Evolutionary conservation across 2,329 filamentous ascomycete genomes (phyloP).

Genomic region (Aspergillus intermedius): DNA sequence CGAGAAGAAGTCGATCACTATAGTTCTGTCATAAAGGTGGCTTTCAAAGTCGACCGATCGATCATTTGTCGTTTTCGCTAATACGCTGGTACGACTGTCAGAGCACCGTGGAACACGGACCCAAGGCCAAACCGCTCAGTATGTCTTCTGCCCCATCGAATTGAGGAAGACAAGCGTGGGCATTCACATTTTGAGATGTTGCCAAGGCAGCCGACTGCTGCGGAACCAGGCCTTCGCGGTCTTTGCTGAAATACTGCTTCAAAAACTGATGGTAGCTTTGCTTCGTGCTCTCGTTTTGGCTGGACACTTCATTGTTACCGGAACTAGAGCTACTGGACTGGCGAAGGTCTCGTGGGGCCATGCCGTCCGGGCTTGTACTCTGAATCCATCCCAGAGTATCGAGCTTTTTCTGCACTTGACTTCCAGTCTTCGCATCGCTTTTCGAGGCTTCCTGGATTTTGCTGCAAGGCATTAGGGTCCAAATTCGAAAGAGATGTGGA

Average conservation of each 20-base stretch:
- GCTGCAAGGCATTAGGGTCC: not conserved
- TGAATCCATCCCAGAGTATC: slow-evolving; percentile 3
- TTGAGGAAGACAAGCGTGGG: slow-evolving; percentile 22
- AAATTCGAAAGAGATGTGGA: not conserved
- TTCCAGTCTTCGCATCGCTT: not conserved
- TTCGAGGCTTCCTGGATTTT: not conserved
- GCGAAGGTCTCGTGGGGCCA: not conserved
- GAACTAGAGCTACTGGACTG: not conserved
- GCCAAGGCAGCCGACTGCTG: slow-evolving; percentile 23
- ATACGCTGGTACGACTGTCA: no score
- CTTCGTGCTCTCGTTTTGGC: slow-evolving; percentile 3
- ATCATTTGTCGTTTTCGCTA: no score
- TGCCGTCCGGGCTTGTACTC: not conserved
- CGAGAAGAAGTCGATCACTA: not conserved
- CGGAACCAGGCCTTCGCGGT: slow-evolving; percentile 10
- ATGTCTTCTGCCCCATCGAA: slow-evolving; percentile 18
- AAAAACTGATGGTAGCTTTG: slow-evolving; percentile 12
- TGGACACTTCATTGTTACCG: not conserved
- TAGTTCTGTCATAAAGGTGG: no score
- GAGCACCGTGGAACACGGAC: no score
- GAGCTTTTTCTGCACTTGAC: slow-evolving; percentile 1
- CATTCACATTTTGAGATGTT: slow-evolving; percentile 24
- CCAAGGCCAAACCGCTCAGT: not conserved
- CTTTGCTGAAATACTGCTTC: slow-evolving; percentile 15
- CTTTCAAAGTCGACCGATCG: no score